Evolutionary conservation across 257 asterid genomes (phyloP).

Genomic region (Solanum ossicruentum): DNA sequence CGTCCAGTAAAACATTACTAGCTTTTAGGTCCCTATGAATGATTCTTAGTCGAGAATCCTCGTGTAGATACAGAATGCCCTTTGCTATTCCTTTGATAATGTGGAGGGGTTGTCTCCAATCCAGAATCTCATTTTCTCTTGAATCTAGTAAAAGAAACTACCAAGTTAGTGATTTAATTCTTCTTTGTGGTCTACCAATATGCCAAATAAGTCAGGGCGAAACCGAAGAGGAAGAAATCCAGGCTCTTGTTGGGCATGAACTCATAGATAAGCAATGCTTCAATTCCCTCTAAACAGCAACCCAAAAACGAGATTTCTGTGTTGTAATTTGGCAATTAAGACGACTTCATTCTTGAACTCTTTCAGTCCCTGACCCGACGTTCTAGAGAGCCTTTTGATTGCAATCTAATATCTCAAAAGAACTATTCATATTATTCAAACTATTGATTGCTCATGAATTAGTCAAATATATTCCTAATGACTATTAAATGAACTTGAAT

Average conservation of each 20-base stretch:
- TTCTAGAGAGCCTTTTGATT: not conserved
- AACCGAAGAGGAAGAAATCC: not conserved
- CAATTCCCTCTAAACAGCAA: not conserved
- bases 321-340: not conserved
- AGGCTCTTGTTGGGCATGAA: constrained; percentile 1
- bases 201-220: not conserved
- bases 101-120: not conserved
- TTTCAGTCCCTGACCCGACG: not conserved
- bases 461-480: no score
- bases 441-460: no score
- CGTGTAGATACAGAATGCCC: not conserved
- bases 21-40: not conserved
- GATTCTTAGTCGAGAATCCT: not conserved
- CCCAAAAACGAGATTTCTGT: not conserved
- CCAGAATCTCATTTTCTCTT: not conserved
- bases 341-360: constrained; percentile 2
- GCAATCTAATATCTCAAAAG: not conserved
- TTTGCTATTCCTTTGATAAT: not conserved
- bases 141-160: not conserved
- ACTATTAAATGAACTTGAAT: no score
- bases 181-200: not conserved
- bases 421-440: no score
- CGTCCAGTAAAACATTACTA: not conserved
- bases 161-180: not conserved
- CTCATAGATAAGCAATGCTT: not conserved